Base-by-base conservation (phyloP, 768 basidiomycete genomes). In the Saitozyma sp. region DNA sequence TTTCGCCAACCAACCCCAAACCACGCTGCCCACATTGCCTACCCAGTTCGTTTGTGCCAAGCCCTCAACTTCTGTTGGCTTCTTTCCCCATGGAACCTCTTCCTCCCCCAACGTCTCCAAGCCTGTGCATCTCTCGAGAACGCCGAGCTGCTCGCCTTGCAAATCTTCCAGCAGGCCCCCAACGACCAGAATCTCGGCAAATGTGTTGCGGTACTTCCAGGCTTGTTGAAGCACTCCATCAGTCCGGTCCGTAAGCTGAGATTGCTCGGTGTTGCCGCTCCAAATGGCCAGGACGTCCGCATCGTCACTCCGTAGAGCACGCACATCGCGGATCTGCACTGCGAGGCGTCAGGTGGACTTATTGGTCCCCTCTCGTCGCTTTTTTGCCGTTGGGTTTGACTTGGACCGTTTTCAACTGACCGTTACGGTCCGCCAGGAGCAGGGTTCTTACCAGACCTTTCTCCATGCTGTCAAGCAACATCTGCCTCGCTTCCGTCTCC, bases 341-440 rank as follows among this genome's bases (percentile, higher is more conserved):
- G 51, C 14, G 38, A 39, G 17, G 14, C 19, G 48, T 50, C 54
- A 29, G 29, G 29, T 29, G 29, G 29, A 29, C 29, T n/a, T n/a
- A 29, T 29, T 29, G 29, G 29, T 29, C 29, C 29, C 29, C 29
- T 2, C 29, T 5, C 29, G 13, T 9, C 1, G 29, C n/a, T 66
- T 5, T 29, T 5, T 29, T 29, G 5, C 5, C 29, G 29, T 29
- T 29, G 29, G 5, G 29, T 2, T 29, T 29, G 29, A 29, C 29
- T 29, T 29, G 2, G 29, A 5, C 29, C 2, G 29, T 29, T 29
- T 5, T 9, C 9, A 29, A 67, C 73, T 50, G 45, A 70, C 73
- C 73, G 64, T 79, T 74, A 38, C 73, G 64, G 59, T 80, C 79
- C 0, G 79, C 79, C 39, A 71, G 53, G 7, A 80, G 60, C 10